Base-by-base conservation (phyloP, 2,329 filamentous ascomycete species). In the Tolypocladium nubicola region DNA sequence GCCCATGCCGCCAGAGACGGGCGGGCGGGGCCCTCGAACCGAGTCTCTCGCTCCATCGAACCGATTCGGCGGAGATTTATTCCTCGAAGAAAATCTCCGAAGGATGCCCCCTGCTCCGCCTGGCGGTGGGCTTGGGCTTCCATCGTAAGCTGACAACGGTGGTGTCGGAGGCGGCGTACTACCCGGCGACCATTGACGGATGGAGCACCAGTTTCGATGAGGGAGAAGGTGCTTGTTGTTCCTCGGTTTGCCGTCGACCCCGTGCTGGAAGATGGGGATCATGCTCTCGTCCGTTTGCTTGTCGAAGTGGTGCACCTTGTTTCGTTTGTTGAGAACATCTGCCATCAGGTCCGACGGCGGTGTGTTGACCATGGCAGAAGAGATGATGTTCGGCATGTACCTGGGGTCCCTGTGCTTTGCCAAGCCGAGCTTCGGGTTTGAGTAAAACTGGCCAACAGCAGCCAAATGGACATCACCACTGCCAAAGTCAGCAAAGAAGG, bases 381-480 rank as follows among this genome's bases (percentile, higher is more conserved):
- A 95, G 63, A 97, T 85, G 59, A 99, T 76, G 66, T 99, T 99
- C 5, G 91, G 89, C 88, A 99, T 99, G 69, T 99, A 99, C 60
- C 94, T 83, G 67, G 94, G 92, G 69, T 99, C 94, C 63, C 85
- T 86, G 73, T 97, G 90, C 71, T 97, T 97, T 3, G 89, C 77
- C 38, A 96, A 76, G 7, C 75, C 74, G 26, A 93, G 78, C 70
- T 90, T 94, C 16, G 90, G 86, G 68, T 95, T 95, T 11, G 90
- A 94, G 74, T 93, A 97, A 73, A 99, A 97, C 64, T 96, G 92
- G 2, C 94, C 94, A 43, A 97, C 83, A 10, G 91, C 94, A 14
- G 88, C 92, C 33, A 99, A 79, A 71, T 97, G 92, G 23, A 97
- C 94, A 67, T 97, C 94, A 40, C 95, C 94, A 66, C 92, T 87